Evolutionary conservation across 768 basidiomycete genomes (phyloP).

Genomic region (Collybia mongolica): DNA sequence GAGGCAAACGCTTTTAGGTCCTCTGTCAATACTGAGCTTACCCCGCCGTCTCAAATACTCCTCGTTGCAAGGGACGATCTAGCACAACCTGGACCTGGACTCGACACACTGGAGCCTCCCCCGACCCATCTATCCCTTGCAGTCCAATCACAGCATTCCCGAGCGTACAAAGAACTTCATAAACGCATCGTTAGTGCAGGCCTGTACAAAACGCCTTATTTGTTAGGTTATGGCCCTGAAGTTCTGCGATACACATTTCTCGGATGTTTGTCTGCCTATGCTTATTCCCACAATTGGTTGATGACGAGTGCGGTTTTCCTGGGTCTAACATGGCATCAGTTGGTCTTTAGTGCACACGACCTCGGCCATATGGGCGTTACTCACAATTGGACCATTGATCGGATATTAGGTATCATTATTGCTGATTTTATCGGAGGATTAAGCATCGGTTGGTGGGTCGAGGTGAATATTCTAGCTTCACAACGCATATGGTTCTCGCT

Average conservation of each 20-base stretch:
- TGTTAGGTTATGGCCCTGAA: slow-evolving; percentile 90
- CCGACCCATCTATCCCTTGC: slow-evolving; percentile 54
- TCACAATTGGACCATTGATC: slow-evolving; percentile 80
- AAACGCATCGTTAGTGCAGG: slow-evolving; percentile 72
- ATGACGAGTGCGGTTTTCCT: slow-evolving; percentile 76
- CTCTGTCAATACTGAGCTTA: slow-evolving; percentile 24
- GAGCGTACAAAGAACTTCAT: slow-evolving; percentile 81
- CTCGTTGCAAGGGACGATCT: slow-evolving; percentile 48
- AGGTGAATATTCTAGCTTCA: slow-evolving; percentile 58
- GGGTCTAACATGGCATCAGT: slow-evolving; percentile 93
- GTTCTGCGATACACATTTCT: slow-evolving; percentile 75
- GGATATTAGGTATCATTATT: slow-evolving; percentile 73
- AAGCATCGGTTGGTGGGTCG: slow-evolving; percentile 97
- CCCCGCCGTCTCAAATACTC: slow-evolving; percentile 53
- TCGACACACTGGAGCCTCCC: slow-evolving; percentile 44
- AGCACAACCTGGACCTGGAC: slow-evolving; percentile 36
- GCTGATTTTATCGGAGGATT: slow-evolving; percentile 91
- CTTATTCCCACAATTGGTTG: slow-evolving; percentile 66
- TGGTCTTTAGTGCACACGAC: slow-evolving; percentile 91
- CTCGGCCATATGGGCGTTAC: slow-evolving; percentile 94
- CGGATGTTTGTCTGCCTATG: slow-evolving; percentile 53
- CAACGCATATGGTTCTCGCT: slow-evolving; percentile 2
- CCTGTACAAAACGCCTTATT: slow-evolving; percentile 79
- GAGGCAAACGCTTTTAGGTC: slow-evolving; percentile 52
- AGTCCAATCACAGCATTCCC: slow-evolving; percentile 64